These are phyloP conservation scores for Angomonas ambiguus DNA, from an alignment of 208 protist species.

Conservation along the genomic window DNA sequence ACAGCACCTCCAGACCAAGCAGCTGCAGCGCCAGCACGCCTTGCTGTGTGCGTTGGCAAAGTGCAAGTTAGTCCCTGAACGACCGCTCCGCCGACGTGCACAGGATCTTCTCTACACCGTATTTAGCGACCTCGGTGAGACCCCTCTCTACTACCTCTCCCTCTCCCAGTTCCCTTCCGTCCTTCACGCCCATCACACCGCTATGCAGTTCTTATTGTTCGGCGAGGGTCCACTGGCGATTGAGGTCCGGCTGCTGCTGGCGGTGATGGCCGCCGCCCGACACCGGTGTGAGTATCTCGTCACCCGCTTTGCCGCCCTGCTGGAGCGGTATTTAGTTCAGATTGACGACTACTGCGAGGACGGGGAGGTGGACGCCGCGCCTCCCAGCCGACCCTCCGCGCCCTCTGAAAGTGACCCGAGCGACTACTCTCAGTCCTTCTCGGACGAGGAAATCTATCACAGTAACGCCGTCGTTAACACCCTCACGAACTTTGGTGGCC, in stretches of 20 bases:
- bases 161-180: slow-evolving; percentile 58
- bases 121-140: slow-evolving; percentile 59
- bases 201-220: slow-evolving; percentile 62
- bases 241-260: slow-evolving; percentile 74
- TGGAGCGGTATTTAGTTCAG: slow-evolving; percentile 47
- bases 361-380: not conserved
- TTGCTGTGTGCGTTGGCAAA: slow-evolving; percentile 39
- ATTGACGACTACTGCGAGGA: not conserved
- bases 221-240: slow-evolving; percentile 70
- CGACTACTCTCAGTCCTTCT: not conserved
- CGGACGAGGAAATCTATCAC: not conserved
- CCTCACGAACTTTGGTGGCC: not conserved
- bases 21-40: slow-evolving; percentile 22
- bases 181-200: slow-evolving; percentile 60
- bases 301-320: slow-evolving; percentile 52
- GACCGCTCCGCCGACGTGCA: slow-evolving; percentile 18
- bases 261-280: slow-evolving; percentile 72
- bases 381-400: not conserved
- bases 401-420: too few relatives aligned
- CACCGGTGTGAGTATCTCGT: slow-evolving; percentile 83
- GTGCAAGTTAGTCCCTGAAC: slow-evolving; percentile 26
- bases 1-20: slow-evolving; percentile 8
- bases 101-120: slow-evolving; percentile 51
- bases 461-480: not conserved
- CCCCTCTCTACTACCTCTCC: slow-evolving; percentile 59